Evolutionary conservation across 257 asterid genomes (phyloP).

Genomic region (Fraxinus excelsior): DNA sequence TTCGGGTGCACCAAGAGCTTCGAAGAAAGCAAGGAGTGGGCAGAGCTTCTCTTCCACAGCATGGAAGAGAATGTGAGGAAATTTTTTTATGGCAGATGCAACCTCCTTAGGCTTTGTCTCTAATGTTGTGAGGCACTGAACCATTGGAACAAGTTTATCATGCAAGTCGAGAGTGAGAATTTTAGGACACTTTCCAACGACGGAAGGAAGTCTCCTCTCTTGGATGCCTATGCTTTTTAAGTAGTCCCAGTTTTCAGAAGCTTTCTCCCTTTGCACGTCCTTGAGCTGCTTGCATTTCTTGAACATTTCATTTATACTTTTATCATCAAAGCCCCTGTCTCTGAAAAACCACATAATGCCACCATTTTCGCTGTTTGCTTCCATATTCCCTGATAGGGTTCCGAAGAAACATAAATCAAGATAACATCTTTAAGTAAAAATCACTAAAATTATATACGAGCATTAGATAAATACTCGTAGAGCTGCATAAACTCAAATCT

Average conservation of each 20-base stretch:
- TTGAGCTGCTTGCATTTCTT: conserved; percentile 87
- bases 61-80: conserved; percentile 81
- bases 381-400: conserved; percentile 62
- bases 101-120: conserved; percentile 77
- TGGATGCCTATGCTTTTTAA: conserved; percentile 83
- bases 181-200: conserved; percentile 82
- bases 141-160: conserved; percentile 81
- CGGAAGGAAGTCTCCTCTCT: conserved; percentile 80
- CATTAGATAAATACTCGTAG: not conserved
- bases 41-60: conserved; percentile 91
- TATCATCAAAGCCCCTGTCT: conserved; percentile 83
- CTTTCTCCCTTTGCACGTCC: conserved; percentile 60
- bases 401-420: conserved; percentile 9
- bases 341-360: conserved; percentile 97
- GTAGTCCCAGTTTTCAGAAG: conserved; percentile 93
- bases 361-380: conserved; percentile 57
- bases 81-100: conserved; percentile 80
- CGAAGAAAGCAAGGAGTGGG: conserved; percentile 92
- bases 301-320: conserved; percentile 65
- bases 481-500: not conserved
- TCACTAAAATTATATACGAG: not conserved
- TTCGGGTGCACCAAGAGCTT: conserved; percentile 82
- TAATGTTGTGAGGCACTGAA: conserved; percentile 70
- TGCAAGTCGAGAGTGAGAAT: conserved; percentile 76
- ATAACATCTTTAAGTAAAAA: not conserved